Evolutionary conservation across 768 basidiomycete species (phyloP).

Genomic region (Suillus paluster): DNA sequence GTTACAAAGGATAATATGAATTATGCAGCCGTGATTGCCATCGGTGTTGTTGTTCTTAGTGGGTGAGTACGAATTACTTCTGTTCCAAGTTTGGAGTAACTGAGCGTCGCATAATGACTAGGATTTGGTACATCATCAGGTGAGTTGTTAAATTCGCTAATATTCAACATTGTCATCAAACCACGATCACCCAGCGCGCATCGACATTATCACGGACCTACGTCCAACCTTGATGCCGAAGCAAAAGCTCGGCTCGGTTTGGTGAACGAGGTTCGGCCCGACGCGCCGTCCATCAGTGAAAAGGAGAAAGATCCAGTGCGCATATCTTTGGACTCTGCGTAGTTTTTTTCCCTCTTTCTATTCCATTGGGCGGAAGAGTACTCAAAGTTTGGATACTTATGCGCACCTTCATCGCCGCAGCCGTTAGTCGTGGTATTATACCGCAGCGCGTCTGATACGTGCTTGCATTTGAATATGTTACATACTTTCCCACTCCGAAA

Average conservation of each 20-base stretch:
- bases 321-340: not conserved
- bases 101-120: conserved; percentile 18
- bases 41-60: conserved; percentile 56
- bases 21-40: conserved; percentile 73
- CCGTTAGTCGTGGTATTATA: not conserved
- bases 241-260: conserved; percentile 9
- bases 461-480: not conserved
- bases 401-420: not conserved
- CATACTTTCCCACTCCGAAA: too few species aligned
- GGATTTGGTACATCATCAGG: conserved; percentile 52
- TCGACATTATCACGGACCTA: conserved; percentile 58
- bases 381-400: not conserved
- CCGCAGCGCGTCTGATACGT: not conserved
- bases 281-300: not conserved
- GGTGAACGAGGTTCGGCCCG: not conserved
- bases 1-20: conserved; percentile 80
- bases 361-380: not conserved
- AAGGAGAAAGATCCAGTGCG: not conserved
- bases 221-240: conserved; percentile 45
- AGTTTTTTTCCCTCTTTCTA: not conserved
- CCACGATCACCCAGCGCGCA: conserved; percentile 43
- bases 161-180: not conserved
- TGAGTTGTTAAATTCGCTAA: not conserved
- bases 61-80: conserved; percentile 42
- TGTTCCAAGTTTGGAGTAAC: not conserved